Base-by-base conservation (phyloP, 345 rosid genomes). In the Citrus mangshanensis region DNA sequence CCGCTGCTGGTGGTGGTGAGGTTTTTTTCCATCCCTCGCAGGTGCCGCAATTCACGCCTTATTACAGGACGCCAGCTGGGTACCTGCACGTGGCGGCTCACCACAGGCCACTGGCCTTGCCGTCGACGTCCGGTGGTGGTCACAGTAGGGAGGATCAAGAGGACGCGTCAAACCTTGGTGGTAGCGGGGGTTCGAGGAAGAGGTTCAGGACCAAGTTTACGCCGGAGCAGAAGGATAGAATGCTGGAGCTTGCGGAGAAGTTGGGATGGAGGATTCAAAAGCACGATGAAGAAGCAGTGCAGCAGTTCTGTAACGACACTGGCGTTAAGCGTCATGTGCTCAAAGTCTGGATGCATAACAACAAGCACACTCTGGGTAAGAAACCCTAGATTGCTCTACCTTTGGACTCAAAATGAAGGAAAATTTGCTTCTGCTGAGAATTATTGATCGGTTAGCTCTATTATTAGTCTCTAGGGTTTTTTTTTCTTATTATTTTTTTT, bases 281-380 rank as follows among this genome's bases (percentile, higher is more conserved):
- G 80, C 93, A 93, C 16, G 97, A 93, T 56, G 97, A 93, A 51
- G 89, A 83, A 62, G 82, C 69, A 62, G 90, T 93, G 79, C 90
- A 89, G 83, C 84, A 86, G 79, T 93, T 93, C 82, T 91, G 95
- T 81, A 78, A 79, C 25, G 97, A 93, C 76, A 86, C 67, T 56
- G 95, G 92, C 19, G 64, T 93, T 22, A 84, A 89, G 35, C 84
- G 95, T 49, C 94, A 91, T 62, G 97, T 93, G 37, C 95, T 93
- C 63, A 93, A 93, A 85, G 95, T 93, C 19, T 93, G 97, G 97
- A 90, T 93, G 88, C 97, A 93, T 78, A 93, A 93, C 82, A 93
- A 93, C 87, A 93, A 93, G 83, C 91, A 91, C 85, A 91, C 93
- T 68, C 88, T 93, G 62, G 95, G 97, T 86, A 93, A 91, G 97